Conservation (phyloP, 257 asterid genomes). For the Solanum raphanifolium region DNA sequence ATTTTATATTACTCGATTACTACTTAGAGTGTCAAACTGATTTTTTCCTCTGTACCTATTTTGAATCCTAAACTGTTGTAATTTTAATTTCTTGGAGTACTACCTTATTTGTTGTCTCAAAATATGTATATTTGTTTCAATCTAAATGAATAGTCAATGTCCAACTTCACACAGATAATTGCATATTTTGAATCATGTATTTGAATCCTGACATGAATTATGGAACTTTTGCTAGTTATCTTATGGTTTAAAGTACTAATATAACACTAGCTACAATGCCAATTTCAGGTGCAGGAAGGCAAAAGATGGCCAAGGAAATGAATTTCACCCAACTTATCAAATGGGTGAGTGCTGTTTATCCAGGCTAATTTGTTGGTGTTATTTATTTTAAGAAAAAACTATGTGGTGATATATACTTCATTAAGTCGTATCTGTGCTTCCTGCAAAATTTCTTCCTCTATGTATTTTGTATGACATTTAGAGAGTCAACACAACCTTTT, state of each 20-base stretch:
- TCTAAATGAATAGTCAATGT: neutral
- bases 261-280: no score
- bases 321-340: neutral
- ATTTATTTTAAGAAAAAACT: neutral
- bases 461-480: no score
- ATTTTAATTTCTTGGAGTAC: neutral
- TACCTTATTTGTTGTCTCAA: neutral
- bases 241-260: no score
- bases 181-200: neutral
- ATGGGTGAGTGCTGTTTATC: neutral
- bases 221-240: neutral
- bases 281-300: neutral
- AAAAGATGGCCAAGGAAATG: neutral
- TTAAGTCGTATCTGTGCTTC: neutral
- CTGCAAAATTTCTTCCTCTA: neutral
- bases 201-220: neutral
- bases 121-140: neutral
- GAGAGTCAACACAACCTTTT: neutral
- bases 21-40: neutral
- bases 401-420: neutral
- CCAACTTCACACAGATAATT: neutral
- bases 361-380: neutral
- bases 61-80: neutral
- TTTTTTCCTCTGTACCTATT: neutral
- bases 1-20: neutral